A percentile compares a stretch with the other conserved stretches of the same genome.
These are phyloP conservation scores for Pascua sp. DNA, from an alignment of 1,284 basidiomycete species.

Conservation along the genomic window DNA sequence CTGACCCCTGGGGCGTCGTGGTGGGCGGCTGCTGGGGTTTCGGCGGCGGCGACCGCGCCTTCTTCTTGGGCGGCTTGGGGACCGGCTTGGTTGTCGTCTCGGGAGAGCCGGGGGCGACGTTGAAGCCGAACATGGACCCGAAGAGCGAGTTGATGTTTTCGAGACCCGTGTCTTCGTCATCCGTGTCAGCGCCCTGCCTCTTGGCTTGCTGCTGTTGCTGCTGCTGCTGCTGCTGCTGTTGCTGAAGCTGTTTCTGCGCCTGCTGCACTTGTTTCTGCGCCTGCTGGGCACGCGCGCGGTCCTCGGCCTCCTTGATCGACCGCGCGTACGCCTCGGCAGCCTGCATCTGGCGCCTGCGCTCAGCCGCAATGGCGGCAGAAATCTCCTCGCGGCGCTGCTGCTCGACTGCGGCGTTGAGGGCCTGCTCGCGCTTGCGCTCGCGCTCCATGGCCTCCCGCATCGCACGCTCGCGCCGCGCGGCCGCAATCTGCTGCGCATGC, in stretches of 20 bases:
- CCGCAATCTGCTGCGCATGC: conserved; percentile 8
- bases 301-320: conserved; percentile 1
- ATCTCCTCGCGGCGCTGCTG: conserved; percentile 10
- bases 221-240: conserved; percentile 4
- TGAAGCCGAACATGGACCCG: conserved; percentile 38
- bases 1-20: background rate
- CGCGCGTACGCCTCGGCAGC: conserved; percentile 20
- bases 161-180: conserved; percentile 13
- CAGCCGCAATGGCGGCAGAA: conserved; percentile 7
- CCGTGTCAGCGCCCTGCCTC: background rate
- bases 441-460: conserved; percentile 13
- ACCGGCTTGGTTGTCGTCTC: background rate
- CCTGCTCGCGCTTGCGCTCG: conserved; percentile 18
- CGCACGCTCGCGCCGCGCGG: conserved; percentile 16
- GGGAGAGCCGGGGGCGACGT: conserved; percentile 19
- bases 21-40: too few species aligned
- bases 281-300: conserved; percentile 1
- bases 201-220: conserved; percentile 6
- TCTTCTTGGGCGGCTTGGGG: conserved; percentile 5
- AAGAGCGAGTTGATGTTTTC: conserved; percentile 34
- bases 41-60: background rate
- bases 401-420: conserved; percentile 10
- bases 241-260: conserved; percentile 1
- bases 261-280: background rate
- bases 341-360: conserved; percentile 15